Percentiles rank a stretch among this genome's conserved stretches.
These are phyloP conservation scores for Skeletonema menzelii DNA, from an alignment of 108 stramenopile species.

Conservation along the genomic window DNA sequence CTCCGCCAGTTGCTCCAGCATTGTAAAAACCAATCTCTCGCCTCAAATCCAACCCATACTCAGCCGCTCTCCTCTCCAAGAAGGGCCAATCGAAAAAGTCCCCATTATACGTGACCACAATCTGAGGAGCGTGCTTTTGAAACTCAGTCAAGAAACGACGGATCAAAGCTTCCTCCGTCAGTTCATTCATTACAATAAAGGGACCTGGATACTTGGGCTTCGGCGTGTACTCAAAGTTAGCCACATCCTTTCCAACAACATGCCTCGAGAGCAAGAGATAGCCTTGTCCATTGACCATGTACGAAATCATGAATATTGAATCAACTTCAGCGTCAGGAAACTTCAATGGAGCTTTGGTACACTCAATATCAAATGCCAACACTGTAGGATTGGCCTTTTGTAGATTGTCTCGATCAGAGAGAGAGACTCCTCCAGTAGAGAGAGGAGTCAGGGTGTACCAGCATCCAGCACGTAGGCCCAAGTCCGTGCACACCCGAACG, in stretches of 20 bases:
- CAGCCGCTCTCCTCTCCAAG: conserved; percentile 81
- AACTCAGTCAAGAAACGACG: conserved; percentile 88
- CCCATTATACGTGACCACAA: conserved; percentile 99
- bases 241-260: conserved; percentile 92
- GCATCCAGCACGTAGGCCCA: conserved; percentile 91
- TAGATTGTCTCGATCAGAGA: conserved; percentile 83
- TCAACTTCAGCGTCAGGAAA: conserved; percentile 96
- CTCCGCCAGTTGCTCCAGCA: conserved; percentile 47
- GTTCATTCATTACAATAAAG: conserved; percentile 94
- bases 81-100: conserved; percentile 99
- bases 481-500: conserved; percentile 90
- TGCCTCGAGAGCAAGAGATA: conserved; percentile 88
- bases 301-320: conserved; percentile 99
- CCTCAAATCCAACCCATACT: conserved; percentile 88
- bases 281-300: conserved; percentile 96
- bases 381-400: conserved; percentile 93
- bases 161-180: conserved; percentile 81
- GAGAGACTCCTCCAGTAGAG: conserved; percentile 56
- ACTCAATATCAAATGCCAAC: conserved; percentile 99
- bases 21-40: conserved; percentile 83
- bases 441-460: conserved; percentile 94
- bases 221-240: conserved; percentile 98
- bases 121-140: conserved; percentile 84
- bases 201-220: conserved; percentile 96
- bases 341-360: conserved; percentile 98